Evolutionary conservation across 1,139 yeast species (phyloP), one percentile per base, ranked within the genome.

Genomic region (Geotrichum europaeum): DNA sequence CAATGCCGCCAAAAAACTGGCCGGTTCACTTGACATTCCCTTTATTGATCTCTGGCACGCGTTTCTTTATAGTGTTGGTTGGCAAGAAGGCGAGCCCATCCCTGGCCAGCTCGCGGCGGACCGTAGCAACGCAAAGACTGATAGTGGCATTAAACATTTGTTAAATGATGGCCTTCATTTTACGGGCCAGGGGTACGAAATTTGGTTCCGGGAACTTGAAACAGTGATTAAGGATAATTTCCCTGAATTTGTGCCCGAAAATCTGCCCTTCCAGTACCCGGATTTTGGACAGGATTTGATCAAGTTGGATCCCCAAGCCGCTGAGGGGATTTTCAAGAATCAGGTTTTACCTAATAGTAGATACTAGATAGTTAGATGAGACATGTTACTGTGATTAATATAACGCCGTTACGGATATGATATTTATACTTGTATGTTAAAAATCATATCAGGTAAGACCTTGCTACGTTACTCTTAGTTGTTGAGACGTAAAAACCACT

Each of bases 151-250:
- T 25, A 53, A 65, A 9, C 71, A 69, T 1, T 63, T 78, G 9
- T 67, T 81, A 13, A 63, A 68, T 10, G 94, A 87, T 68, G 96
- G 96, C 0, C 73, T 89, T 52, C 96, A 89, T 70, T 86, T 79
- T 69, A 78, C 82, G 1, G 83, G 85, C 0, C 69, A 73, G n/a
- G 89, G 85, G 0, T 88, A 88, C 70, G 69, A 70, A 62, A 57
- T 83, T 1, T 64, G 79, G 57, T 82, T 71, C 65, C 73, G 76
- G 1, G 74, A 70, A 18, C 59, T 84, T 13, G 65, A 73, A 49
- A 63, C 70, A 28, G 71, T 73, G 1, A 80, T 84, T 47, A 64
- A 68, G 4, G 57, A 63, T 1, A 56, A 70, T 24, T 83, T 76
- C 64, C 85, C 86, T 0, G 80, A 82, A 30, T 68, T 75, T 1